Evolutionary conservation across 2,329 filamentous ascomycete species (phyloP), one percentile per base, ranked within the genome.

Genomic region (Arthrinium phaeospermum): DNA sequence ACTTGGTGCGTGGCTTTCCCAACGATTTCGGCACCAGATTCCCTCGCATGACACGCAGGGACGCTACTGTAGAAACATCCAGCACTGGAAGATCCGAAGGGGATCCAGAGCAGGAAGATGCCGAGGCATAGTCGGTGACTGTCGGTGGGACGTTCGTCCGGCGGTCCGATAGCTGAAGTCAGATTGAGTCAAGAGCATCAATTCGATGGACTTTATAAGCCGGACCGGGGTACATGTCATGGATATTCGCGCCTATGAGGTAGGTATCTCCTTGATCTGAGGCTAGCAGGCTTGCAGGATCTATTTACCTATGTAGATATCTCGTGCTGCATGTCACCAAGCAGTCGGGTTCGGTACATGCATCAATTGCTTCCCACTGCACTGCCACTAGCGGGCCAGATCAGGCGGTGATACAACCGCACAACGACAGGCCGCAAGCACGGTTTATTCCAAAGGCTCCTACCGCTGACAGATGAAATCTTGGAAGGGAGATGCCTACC

Each of bases 71-170:
- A 37, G 3, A 19, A 37, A 37, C 22, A 37, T 34, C 37, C 30
- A 61, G 16, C 22, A 61, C 12, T 37, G 30, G 19, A 37, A 37
- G 53, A 37, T 30, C 27, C 27, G 27, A 30, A 30, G 27, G 27
- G 30, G 53, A 37, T 37, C 30, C 30, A 34, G 30, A 22, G 30
- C 22, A 34, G 30, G 30, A 41, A 64, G 57, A 41, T n/a, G 34
- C 57, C 34, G 57, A 61, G 53, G 53, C 53, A 61, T 37, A 12
- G 53, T 34, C 53, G 53, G 53, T 61, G 53, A 22, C 27, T 37
- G 53, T 61, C 53, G 30, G 53, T 61, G 53, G 30, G 53, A 61
- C 30, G 30, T 61, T 61, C 30, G 30, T 61, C 53, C 53, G 53
- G 30, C 53, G 53, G 53, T 22, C 53, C 53, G 30, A 37, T 61